Evolutionary conservation across 2,329 filamentous ascomycete species (phyloP), one percentile per base, ranked within the genome.

Genomic region (Fonsecaea pugnacius): DNA sequence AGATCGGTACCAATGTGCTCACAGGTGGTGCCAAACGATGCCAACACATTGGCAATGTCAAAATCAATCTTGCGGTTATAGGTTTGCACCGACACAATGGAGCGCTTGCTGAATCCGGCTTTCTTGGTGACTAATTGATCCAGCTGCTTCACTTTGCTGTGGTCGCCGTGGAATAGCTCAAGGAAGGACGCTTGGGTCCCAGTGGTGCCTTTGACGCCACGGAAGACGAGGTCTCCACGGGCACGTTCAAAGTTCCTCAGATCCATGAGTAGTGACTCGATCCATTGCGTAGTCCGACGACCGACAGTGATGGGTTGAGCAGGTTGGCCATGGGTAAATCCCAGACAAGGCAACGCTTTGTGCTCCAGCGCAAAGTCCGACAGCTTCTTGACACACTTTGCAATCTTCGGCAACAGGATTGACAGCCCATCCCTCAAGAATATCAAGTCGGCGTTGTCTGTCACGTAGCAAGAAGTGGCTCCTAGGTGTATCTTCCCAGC

Each of bases 21-120:
- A 56, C 87, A 90, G 0, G 91, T 91, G n/a, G 91, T 84, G 27
- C 91, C 92, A 58, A 96, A 87, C 1, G 87, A 91, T 35, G 85
- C 83, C 36, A 96, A 81, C n/a, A 90, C 91, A 73, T 95, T 93
- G 71, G 88, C 85, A n/a, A 96, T 82, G 62, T 89, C 83, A 46
- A 91, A 82, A 74, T 97, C 92, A 60, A 96, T 88, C 79, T 95
- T 95, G 67, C 91, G 86, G 4, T 89, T 88, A 78, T 91, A 91
- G 6, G 88, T 91, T 74, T 93, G 90, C 21, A 86, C 87, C 7
- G 88, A 89, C 64, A 92, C 85, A 67, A 84, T 83, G 73, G 81
- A 51, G 76, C 75, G 57, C 35, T 66, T 69, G 21, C n/a, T 57
- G 74, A 90, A 90, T 24, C 87, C 87, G n/a, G 87, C 85, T 75